A percentile compares a stretch with the other conserved stretches of the same genome.
These are phyloP conservation scores for Tulasnella sp. DNA, from an alignment of 768 basidiomycete genomes.

Conservation along the genomic window DNA sequence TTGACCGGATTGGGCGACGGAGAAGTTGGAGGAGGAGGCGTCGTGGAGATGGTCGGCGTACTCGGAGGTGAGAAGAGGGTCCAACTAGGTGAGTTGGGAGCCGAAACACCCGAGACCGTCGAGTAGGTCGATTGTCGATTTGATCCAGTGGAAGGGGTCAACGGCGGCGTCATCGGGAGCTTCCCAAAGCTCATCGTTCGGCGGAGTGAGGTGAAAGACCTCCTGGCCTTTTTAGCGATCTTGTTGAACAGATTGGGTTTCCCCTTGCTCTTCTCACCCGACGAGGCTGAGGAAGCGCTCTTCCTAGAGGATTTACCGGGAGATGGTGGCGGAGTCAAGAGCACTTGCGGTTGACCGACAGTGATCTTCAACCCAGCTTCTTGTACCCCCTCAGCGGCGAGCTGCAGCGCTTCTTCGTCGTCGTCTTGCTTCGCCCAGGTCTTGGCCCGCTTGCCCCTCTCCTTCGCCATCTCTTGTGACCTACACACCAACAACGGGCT, in stretches of 20 bases:
- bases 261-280: background rate
- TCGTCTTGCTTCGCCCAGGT: conserved; percentile 71
- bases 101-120: too few relatives aligned
- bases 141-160: conserved; percentile 16
- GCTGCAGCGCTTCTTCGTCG: conserved; percentile 24
- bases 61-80: too few relatives aligned
- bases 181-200: conserved; percentile 11
- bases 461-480: conserved; percentile 51
- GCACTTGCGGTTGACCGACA: too few relatives aligned
- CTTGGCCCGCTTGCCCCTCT: conserved; percentile 50
- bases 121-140: conserved; percentile 4
- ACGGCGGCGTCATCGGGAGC: conserved; percentile 20
- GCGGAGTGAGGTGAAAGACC: conserved; percentile 20
- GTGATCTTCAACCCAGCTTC: too few relatives aligned
- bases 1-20: conserved; percentile 23
- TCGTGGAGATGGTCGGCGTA: background rate
- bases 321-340: background rate
- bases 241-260: too few relatives aligned
- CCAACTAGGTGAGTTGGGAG: too few relatives aligned
- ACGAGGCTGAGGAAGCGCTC: background rate
- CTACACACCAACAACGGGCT: conserved; percentile 51
- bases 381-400: too few relatives aligned
- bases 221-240: too few relatives aligned
- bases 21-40: background rate
- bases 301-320: background rate